Base-by-base conservation (phyloP, 2,329 filamentous ascomycete species). In the Colletotrichum karsti region DNA sequence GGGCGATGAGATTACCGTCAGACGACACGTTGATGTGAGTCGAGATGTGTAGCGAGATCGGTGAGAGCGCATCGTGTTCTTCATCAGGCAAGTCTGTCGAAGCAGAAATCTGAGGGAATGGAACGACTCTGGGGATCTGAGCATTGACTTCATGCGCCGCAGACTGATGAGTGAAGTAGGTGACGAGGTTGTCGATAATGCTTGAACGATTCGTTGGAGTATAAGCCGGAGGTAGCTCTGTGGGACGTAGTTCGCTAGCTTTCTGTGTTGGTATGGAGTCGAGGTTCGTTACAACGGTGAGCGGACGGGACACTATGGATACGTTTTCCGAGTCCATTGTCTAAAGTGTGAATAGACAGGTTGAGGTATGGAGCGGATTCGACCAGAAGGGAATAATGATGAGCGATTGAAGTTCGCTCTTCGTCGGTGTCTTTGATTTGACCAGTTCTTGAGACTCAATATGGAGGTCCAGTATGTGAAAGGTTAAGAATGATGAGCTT, bases 171-270 rank as follows among this genome's bases (percentile, higher is more conserved):
- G 55, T 15, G 30, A 64, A 33, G 4, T n/a, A 51, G 9, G 62
- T 13, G 7, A 55, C 94, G 0, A 96, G 95, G 66, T 85, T 85
- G 59, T 81, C 77, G 91, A 95, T 84, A 24, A 87, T 80, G 53
- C 93, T 92, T 48, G 91, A 84, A 41, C 7, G 58, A 13, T 46
- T 30, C 8, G 65, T 33, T 1, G 70, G 63, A 10, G 61, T 62
- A 28, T 73, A 72, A 7, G 70, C 70, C 13, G 71, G 71, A 28
- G 70, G 71, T 18, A 63, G 50, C 7, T 68, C 55, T 44, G 28
- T 35, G 8, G 35, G 20, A 18, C 37, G 18, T n/a, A 62, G 9
- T 5, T 28, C 15, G 7, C n/a, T 30, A 10, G 60, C 51, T 15
- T 70, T 71, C 8, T 58, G 51, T 9, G 20, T 42, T 18, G 50